Percentiles rank a stretch among this genome's conserved stretches.
Evolutionary conservation across 257 asterid genomes (phyloP).

Genomic region (Verbena officinalis): DNA sequence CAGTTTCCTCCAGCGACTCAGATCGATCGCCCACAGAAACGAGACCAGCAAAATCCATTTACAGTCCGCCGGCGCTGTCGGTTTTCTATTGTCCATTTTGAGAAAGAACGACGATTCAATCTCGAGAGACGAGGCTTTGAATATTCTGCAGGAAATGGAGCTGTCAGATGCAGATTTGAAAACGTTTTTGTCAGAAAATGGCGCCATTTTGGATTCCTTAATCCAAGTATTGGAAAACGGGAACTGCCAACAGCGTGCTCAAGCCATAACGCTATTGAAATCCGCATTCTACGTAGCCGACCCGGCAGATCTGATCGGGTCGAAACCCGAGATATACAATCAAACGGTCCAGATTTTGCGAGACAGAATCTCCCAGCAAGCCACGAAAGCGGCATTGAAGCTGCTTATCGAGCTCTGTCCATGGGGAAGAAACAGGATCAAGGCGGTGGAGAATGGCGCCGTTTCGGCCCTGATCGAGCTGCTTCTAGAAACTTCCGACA

Average conservation of each 20-base stretch:
- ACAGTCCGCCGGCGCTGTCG: constrained; percentile 46
- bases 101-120: constrained; percentile 22
- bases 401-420: constrained; percentile 57
- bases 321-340: constrained; percentile 32
- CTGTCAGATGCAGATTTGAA: constrained; percentile 44
- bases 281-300: constrained; percentile 48
- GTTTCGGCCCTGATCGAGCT: constrained; percentile 51
- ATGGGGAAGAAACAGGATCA: constrained; percentile 69
- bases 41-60: constrained; percentile 35
- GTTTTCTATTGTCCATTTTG: constrained; percentile 40
- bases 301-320: constrained; percentile 41
- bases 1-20: constrained; percentile 43
- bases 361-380: constrained; percentile 43
- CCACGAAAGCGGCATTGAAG: constrained; percentile 56
- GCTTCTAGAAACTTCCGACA: constrained; percentile 50
- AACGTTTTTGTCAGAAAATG: constrained; percentile 26
- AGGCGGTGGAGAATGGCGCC: constrained; percentile 52
- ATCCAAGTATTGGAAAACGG: constrained; percentile 39
- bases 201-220: constrained; percentile 34
- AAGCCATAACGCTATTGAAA: constrained; percentile 36
- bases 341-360: constrained; percentile 34
- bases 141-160: constrained; percentile 46
- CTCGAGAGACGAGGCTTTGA: constrained; percentile 43
- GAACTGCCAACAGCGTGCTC: constrained; percentile 32
- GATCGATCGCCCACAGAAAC: constrained; percentile 42